These are phyloP conservation scores for Hexamita inflata DNA, from an alignment of 208 protist species.

Conservation along the genomic window DNA sequence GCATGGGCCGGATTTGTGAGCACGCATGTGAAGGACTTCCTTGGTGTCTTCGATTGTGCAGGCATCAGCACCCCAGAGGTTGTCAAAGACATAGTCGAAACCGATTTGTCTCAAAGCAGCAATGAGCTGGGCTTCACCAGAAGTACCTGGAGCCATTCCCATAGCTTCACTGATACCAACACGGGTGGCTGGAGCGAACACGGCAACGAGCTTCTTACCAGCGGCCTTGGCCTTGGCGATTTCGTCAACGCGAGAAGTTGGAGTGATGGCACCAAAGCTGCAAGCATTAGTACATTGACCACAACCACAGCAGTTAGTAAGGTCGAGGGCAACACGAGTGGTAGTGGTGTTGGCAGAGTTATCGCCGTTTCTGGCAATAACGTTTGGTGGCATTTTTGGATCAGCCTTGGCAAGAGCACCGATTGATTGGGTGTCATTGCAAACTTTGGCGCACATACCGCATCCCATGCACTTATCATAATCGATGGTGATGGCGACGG, in stretches of 20 bases:
- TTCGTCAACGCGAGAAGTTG: constrained; percentile 26
- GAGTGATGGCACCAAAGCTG: constrained; percentile 38
- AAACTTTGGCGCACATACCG: background rate
- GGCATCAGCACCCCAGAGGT: constrained; percentile 31
- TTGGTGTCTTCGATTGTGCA: constrained; percentile 37
- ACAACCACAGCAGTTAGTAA: constrained; percentile 46
- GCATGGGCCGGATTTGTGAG: background rate
- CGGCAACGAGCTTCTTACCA: constrained; percentile 25
- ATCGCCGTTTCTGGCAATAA: background rate
- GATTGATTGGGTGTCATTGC: background rate
- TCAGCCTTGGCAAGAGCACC: background rate
- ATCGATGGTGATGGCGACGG: background rate
- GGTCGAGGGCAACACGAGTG: constrained; percentile 2
- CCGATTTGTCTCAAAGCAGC: constrained; percentile 14
- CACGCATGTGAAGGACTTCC: background rate
- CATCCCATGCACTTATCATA: background rate
- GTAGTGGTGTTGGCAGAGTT: background rate
- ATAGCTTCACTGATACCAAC: constrained; percentile 29
- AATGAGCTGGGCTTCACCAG: constrained; percentile 23
- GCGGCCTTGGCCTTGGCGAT: background rate
- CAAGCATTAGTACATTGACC: constrained; percentile 48
- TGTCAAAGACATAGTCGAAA: constrained; percentile 43
- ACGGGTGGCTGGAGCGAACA: constrained; percentile 32
- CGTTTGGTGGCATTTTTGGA: background rate
- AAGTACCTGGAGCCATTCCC: background rate